phyloP scores from a whole-genome alignment of 371 early-diverging fungal species.

The Rhizopus microsporus region DNA sequence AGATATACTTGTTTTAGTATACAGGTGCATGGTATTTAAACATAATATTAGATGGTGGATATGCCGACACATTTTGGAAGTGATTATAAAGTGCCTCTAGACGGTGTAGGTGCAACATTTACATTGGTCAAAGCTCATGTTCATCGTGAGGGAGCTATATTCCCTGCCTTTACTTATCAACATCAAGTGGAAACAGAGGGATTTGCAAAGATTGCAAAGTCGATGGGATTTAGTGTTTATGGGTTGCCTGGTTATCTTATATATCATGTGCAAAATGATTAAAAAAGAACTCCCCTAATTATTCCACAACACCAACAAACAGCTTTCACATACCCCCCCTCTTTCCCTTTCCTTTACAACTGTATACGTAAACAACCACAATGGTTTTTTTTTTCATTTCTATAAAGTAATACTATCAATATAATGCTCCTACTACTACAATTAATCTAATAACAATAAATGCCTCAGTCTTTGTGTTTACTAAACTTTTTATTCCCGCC shows the following conservation, averaged over 20 bases:
- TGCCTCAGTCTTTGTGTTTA: no score
- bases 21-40: slow-evolving; percentile 18
- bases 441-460: no score
- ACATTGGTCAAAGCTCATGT: slow-evolving; percentile 65
- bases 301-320: neutral
- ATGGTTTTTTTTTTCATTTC: no score
- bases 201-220: slow-evolving; percentile 74
- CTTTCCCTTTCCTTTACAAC: no score
- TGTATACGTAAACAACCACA: no score
- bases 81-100: slow-evolving; percentile 36
- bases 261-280: slow-evolving; percentile 33
- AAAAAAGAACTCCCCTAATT: neutral
- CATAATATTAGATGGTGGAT: slow-evolving; percentile 42
- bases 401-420: no score
- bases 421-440: no score
- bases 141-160: slow-evolving; percentile 68
- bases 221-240: slow-evolving; percentile 51
- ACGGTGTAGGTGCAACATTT: slow-evolving; percentile 47
- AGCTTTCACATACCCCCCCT: no score
- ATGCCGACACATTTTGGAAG: slow-evolving; percentile 43
- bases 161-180: slow-evolving; percentile 63
- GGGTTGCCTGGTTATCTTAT: slow-evolving; percentile 52
- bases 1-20: slow-evolving; percentile 10
- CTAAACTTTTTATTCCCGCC: no score
- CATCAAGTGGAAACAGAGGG: slow-evolving; percentile 82